Evolutionary conservation across 2,329 filamentous ascomycete genomes (phyloP).

Genomic region (Bimuria novae-zelandiae): DNA sequence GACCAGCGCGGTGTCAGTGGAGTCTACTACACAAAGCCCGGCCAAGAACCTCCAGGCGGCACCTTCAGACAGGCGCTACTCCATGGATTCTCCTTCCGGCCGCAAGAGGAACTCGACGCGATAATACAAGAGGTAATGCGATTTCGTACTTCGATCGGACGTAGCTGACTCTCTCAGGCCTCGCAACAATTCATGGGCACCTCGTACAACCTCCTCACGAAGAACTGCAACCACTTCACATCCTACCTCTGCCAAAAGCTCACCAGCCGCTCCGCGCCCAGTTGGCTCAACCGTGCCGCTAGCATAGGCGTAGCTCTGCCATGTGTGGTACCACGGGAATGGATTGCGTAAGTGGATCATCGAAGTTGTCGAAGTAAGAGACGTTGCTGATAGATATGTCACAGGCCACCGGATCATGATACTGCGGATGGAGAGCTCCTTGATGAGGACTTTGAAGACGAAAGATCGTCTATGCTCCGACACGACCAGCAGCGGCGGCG

Average conservation of each 20-base stretch:
- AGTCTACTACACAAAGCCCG: slow-evolving; percentile 80
- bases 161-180: slow-evolving; percentile 48
- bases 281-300: slow-evolving; percentile 83
- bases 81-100: slow-evolving; percentile 76
- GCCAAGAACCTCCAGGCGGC: slow-evolving; percentile 73
- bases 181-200: slow-evolving; percentile 76
- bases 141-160: not conserved
- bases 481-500: slow-evolving; percentile 42
- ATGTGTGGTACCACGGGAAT: slow-evolving; percentile 80
- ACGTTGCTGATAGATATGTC: too few species aligned
- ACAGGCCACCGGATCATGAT: slow-evolving; percentile 76
- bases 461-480: slow-evolving; percentile 64
- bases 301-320: slow-evolving; percentile 79
- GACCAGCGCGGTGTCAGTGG: slow-evolving; percentile 71
- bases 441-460: slow-evolving; percentile 59
- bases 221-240: slow-evolving; percentile 91
- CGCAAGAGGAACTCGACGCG: slow-evolving; percentile 69
- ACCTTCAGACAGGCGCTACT: slow-evolving; percentile 76
- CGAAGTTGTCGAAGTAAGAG: too few species aligned
- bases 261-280: slow-evolving; percentile 70
- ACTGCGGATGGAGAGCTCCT: slow-evolving; percentile 72
- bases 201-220: slow-evolving; percentile 78
- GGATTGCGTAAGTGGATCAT: slow-evolving; percentile 62
- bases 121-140: slow-evolving; percentile 61
- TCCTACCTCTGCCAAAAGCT: slow-evolving; percentile 74